Conservation (phyloP, 2,329 filamentous ascomycete species). For the Aspergillus ochraceoroseus region DNA sequence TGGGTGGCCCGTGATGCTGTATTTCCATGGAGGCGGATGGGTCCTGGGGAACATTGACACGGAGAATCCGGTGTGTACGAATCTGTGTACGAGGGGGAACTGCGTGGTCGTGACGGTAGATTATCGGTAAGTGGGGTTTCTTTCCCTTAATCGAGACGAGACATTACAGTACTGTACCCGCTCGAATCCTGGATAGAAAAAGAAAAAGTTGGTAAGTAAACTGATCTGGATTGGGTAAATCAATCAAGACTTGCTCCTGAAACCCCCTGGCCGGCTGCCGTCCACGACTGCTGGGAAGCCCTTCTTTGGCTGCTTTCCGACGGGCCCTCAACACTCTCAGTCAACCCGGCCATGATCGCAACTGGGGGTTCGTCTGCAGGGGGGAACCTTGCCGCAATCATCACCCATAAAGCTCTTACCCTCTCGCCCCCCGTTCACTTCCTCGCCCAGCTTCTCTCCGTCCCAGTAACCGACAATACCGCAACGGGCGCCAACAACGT, state of each 20-base stretch:
- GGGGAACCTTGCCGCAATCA: slow-evolving; percentile 50
- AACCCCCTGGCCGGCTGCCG: slow-evolving; percentile 53
- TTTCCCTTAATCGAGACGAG: not conserved
- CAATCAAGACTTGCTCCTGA: slow-evolving; percentile 56
- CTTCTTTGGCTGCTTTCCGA: slow-evolving; percentile 47
- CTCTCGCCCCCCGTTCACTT: slow-evolving; percentile 41
- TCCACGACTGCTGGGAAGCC: slow-evolving; percentile 55
- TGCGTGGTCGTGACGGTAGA: slow-evolving; percentile 55
- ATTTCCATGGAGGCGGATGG: slow-evolving; percentile 58
- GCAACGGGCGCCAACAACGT: slow-evolving; percentile 44
- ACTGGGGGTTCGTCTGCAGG: slow-evolving; percentile 51
- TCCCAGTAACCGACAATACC: slow-evolving; percentile 57
- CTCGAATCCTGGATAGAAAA: not conserved
- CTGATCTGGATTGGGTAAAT: not conserved
- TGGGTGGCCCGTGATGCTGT: slow-evolving; percentile 55
- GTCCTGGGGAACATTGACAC: slow-evolving; percentile 55
- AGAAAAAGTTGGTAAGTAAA: slow-evolving; percentile 1
- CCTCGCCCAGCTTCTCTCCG: slow-evolving; percentile 51
- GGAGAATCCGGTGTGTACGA: slow-evolving; percentile 55
- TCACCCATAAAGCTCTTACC: slow-evolving; percentile 49
- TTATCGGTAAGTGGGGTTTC: slow-evolving; percentile 48
- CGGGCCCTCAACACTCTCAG: slow-evolving; percentile 33
- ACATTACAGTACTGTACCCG: too few relatives aligned
- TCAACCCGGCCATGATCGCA: slow-evolving; percentile 47
- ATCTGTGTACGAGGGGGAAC: slow-evolving; percentile 48